Conservation (phyloP, 768 basidiomycete species). For the Hericium rajendrae region DNA sequence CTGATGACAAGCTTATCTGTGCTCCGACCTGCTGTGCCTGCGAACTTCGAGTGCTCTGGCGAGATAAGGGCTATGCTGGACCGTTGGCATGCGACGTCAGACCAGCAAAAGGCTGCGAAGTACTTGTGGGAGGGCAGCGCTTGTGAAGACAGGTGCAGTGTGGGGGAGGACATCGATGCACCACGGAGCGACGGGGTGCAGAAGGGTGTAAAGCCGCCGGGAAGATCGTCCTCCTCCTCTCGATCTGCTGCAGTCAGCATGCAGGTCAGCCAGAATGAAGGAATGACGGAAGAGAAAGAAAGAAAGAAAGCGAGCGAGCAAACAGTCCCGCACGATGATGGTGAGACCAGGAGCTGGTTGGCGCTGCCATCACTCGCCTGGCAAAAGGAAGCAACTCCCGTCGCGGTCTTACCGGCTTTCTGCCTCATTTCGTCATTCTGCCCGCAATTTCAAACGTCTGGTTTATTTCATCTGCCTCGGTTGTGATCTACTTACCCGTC, state of each 20-base stretch:
- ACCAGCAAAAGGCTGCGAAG: slow-evolving; percentile 9
- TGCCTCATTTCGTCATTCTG: too few relatives aligned
- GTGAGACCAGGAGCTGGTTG: neutral
- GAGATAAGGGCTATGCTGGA: too few relatives aligned
- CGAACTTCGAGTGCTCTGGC: neutral
- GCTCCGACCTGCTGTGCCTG: slow-evolving; percentile 12
- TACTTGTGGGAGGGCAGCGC: slow-evolving; percentile 44
- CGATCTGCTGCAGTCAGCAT: neutral
- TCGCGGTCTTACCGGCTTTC: too few relatives aligned
- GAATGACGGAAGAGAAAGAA: neutral
- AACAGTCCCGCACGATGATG: neutral
- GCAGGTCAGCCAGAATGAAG: neutral
- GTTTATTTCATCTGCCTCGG: too few relatives aligned
- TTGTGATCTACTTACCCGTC: too few relatives aligned
- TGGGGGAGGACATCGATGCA: slow-evolving; percentile 69
- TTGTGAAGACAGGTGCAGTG: slow-evolving; percentile 55
- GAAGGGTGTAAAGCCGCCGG: slow-evolving; percentile 49
- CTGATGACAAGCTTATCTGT: slow-evolving; percentile 16
- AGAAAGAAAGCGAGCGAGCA: neutral
- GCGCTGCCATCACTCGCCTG: neutral
- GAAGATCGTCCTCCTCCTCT: slow-evolving; percentile 22
- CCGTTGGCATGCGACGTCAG: neutral
- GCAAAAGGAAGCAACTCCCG: neutral
- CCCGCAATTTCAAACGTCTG: too few relatives aligned
- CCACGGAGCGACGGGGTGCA: slow-evolving; percentile 57